Conservation (phyloP, 176 grass and related monocot species). For the Aegilops tauschii region DNA sequence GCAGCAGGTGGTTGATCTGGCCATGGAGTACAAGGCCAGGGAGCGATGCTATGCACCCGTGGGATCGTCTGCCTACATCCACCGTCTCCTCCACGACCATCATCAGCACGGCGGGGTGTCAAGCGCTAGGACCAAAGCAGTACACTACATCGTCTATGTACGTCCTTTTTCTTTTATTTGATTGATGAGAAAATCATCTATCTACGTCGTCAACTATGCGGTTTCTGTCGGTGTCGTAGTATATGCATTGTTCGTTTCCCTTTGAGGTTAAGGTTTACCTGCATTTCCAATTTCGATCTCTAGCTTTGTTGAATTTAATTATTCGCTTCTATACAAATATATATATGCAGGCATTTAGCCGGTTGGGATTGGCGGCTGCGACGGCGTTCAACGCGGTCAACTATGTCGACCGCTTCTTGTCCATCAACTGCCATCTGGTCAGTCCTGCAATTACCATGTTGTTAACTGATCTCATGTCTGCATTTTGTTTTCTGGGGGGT, state of each 20-base stretch:
- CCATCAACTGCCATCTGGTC: slow-evolving; percentile 57
- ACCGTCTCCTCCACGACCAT: slow-evolving; percentile 4
- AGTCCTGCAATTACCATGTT: not conserved
- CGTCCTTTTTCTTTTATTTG: not conserved
- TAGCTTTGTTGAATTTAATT: not conserved
- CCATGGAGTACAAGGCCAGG: slow-evolving; percentile 31
- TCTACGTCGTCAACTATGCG: too few species aligned
- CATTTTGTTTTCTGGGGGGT: not conserved
- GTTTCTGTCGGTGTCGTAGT: too few species aligned
- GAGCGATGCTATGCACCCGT: slow-evolving; percentile 42
- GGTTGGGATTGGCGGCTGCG: slow-evolving; percentile 25
- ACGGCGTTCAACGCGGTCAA: slow-evolving; percentile 70
- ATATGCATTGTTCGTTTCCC: too few species aligned
- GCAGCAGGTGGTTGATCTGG: not conserved
- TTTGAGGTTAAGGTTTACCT: too few species aligned
- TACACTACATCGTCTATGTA: slow-evolving; percentile 70
- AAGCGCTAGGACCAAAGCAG: slow-evolving; percentile 40
- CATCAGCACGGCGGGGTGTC: not conserved
- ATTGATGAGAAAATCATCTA: too few species aligned
- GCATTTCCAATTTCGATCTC: not conserved
- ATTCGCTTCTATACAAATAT: not conserved
- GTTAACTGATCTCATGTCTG: not conserved
- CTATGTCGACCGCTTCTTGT: slow-evolving; percentile 79
- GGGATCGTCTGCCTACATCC: slow-evolving; percentile 13
- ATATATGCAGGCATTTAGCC: slow-evolving; percentile 40